Conservation (phyloP, 2,329 filamentous ascomycete genomes). For the Lachnellula hyalina region DNA sequence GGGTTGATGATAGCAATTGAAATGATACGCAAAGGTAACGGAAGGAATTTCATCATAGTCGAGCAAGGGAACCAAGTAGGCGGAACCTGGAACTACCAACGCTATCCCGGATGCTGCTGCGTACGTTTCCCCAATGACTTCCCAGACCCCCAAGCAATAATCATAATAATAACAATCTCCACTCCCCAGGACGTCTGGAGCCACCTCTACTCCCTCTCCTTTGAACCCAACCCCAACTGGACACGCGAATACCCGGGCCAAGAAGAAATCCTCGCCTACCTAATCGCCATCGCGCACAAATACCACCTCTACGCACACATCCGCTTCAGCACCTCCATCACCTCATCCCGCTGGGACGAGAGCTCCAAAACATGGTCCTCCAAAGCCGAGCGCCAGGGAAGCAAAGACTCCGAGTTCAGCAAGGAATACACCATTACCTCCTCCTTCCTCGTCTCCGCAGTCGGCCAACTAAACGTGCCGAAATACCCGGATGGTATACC, state of each 20-base stretch:
- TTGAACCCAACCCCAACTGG: constrained; percentile 54
- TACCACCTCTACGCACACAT: constrained; percentile 51
- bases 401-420: constrained; percentile 50
- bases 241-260: constrained; percentile 53
- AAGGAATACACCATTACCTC: constrained; percentile 46
- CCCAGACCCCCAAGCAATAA: no score
- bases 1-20: constrained; percentile 39
- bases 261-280: constrained; percentile 53
- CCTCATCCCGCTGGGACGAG: constrained; percentile 51
- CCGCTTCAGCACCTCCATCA: constrained; percentile 50
- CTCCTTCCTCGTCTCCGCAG: constrained; percentile 52
- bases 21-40: constrained; percentile 39
- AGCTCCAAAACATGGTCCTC: constrained; percentile 45
- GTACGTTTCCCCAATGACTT: constrained; percentile 33
- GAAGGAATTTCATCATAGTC: constrained; percentile 38
- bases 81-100: constrained; percentile 49
- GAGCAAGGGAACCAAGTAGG: constrained; percentile 39
- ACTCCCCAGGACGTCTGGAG: constrained; percentile 39
- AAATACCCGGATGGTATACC: constrained; percentile 41
- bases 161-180: neutral
- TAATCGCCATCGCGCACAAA: constrained; percentile 47
- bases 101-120: constrained; percentile 51
- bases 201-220: constrained; percentile 52
- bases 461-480: constrained; percentile 55
- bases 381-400: constrained; percentile 42